Evolutionary conservation across 2,329 filamentous ascomycete genomes (phyloP).

Genomic region (Phaeophleospora eucalypticola): DNA sequence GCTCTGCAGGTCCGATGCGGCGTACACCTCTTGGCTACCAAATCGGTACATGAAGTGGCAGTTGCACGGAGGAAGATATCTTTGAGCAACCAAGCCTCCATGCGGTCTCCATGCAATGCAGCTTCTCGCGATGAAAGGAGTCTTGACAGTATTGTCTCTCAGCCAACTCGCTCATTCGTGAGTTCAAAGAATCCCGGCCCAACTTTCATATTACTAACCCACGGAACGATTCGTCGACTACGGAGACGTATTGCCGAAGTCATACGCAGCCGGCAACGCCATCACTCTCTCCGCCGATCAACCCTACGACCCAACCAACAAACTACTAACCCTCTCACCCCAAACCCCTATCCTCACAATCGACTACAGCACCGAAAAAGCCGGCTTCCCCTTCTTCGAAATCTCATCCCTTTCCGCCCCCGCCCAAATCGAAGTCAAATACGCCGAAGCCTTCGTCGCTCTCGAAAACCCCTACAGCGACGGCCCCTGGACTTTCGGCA

Average conservation of each 20-base stretch:
- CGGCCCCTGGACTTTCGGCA: conserved; percentile 32
- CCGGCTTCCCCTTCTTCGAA: conserved; percentile 35
- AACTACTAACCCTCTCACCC: conserved; percentile 3
- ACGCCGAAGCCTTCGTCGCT: conserved; percentile 33
- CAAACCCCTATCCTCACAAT: conserved; percentile 6
- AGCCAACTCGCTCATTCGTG: too few species aligned
- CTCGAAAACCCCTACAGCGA: conserved; percentile 30
- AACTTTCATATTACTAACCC: too few species aligned
- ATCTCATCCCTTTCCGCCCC: conserved; percentile 23
- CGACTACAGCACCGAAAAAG: conserved; percentile 31
- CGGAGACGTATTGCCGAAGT: conserved; percentile 8
- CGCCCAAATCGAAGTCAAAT: conserved; percentile 37
- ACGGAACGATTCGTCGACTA: conserved; percentile 16
- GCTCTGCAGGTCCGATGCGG: too few species aligned
- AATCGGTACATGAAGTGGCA: too few species aligned
- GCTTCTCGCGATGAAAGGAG: too few species aligned
- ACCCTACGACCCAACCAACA: conserved; percentile 1
- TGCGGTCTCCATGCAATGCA: too few species aligned
- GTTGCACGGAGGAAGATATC: too few species aligned
- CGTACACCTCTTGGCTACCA: too few species aligned
- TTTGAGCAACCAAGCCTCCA: too few species aligned
- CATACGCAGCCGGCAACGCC: conserved; percentile 2
- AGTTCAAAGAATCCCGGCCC: too few species aligned
- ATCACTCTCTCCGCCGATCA: neutral
- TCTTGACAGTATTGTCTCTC: too few species aligned